Evolutionary conservation across 2,329 filamentous ascomycete genomes (phyloP), one percentile per base, ranked within the genome.

Genomic region (Curvularia sp.): DNA sequence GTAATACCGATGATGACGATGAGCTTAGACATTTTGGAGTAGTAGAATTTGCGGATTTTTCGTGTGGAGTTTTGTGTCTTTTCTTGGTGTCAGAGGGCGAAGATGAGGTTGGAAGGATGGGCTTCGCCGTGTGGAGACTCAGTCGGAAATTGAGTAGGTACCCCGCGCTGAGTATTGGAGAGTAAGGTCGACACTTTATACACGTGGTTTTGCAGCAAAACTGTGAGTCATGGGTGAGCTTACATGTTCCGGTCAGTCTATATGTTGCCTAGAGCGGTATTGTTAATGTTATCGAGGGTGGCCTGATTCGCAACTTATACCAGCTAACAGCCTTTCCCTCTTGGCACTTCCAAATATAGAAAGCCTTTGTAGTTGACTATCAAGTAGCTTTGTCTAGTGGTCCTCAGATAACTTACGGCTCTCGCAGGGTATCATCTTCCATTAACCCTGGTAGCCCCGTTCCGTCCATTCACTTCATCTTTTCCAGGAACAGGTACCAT

Each of bases 401-500:
- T 13, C 22, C 12, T 20, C 5, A 4, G 8, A n/a, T 20, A 3
- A 3, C 20, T 8, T 26, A n/a, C 5, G 1, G 15, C 12, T 43
- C 15, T 43, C 12, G 0, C 4, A 44, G 26, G 1, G 1, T 26
- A 28, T 31, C 44, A 47, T 33, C 9, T 31, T 2, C 44, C 44
- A 10, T 30, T 26, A 12, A 28, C 22, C n/a, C 2, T n/a, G 13
- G 8, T 9, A 7, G 3, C 43, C 15, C 26, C 26, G 8, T 13
- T 31, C 26, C 12, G 5, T 9, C 26, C 44, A 28, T 44, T 28
- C 13, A 44, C 5, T n/a, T 26, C 28, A 4, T 47, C 15, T 3
- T 18, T 38, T 7, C 9, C 33, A 6, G 44, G 41, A 3, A 55
- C 15, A 33, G 33, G 31, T n/a, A 65, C 61, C 9, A 53, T 55